Evolutionary conservation across 2,329 filamentous ascomycete species (phyloP).

Genomic region (Cordyceps sp.): DNA sequence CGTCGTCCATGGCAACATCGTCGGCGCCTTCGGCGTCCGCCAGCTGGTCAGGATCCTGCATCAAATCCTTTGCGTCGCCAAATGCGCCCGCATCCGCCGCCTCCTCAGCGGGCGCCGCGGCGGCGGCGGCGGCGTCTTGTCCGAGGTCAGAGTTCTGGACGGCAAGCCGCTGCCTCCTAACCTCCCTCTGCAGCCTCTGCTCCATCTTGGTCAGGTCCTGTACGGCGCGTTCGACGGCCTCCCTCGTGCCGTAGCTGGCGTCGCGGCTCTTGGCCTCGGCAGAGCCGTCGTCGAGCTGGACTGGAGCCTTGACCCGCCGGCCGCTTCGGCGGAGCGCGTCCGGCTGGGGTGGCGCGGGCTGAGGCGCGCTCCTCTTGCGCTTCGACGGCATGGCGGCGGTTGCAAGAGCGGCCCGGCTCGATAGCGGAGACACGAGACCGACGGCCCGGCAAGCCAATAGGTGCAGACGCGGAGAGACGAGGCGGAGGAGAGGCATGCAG

Average conservation of each 20-base stretch:
- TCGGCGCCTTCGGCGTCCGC: background rate
- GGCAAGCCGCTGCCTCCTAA: conserved; percentile 28
- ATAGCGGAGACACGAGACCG: too few relatives aligned
- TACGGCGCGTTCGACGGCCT: conserved; percentile 21
- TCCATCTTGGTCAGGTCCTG: conserved; percentile 33
- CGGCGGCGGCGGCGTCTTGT: background rate
- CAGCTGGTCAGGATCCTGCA: background rate
- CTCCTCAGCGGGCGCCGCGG: background rate
- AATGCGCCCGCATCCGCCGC: too few relatives aligned
- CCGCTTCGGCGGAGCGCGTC: conserved; percentile 11
- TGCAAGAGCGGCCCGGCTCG: too few relatives aligned
- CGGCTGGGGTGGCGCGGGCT: conserved; percentile 6
- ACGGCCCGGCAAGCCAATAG: too few relatives aligned
- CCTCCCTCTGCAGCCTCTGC: conserved; percentile 21
- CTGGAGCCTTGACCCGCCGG: conserved; percentile 5
- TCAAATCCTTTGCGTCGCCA: too few relatives aligned
- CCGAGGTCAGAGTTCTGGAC: conserved; percentile 22
- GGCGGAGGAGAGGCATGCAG: too few relatives aligned
- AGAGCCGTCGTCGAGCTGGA: background rate
- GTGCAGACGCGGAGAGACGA: too few relatives aligned
- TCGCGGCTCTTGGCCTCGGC: background rate
- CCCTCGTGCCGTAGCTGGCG: conserved; percentile 2
- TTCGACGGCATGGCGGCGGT: conserved; percentile 18
- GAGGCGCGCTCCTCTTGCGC: conserved; percentile 15
- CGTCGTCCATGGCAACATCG: conserved; percentile 5